These are phyloP conservation scores for Phytophthora sp. DNA, from an alignment of 352 stramenopile genomes.

Conservation along the genomic window DNA sequence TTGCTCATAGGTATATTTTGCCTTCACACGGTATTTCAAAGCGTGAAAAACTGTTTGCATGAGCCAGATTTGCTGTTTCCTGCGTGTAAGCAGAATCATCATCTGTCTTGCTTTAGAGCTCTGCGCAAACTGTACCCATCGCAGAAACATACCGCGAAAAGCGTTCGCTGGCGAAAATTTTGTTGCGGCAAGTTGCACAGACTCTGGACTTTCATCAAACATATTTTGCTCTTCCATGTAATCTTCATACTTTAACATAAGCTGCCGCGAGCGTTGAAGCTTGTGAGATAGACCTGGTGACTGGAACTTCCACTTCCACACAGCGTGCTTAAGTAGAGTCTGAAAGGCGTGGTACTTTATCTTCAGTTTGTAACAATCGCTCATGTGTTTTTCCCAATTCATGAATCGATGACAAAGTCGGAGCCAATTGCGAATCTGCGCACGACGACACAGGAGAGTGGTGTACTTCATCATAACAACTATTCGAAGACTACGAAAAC, in stretches of 20 bases:
- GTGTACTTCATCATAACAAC: conserved; percentile 59
- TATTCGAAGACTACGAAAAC: conserved; percentile 59
- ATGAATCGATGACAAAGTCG: conserved; percentile 58
- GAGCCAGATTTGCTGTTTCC: conserved; percentile 43
- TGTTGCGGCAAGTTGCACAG: conserved; percentile 40
- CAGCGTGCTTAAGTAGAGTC: conserved; percentile 44
- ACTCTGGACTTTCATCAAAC: conserved; percentile 38
- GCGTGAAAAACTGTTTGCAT: conserved; percentile 49
- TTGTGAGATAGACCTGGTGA: conserved; percentile 39
- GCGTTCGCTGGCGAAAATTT: conserved; percentile 54
- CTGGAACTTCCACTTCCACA: conserved; percentile 65
- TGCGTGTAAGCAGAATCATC: conserved; percentile 27
- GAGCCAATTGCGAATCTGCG: conserved; percentile 68
- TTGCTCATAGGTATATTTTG: conserved; percentile 46
- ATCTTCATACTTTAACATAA: conserved; percentile 51
- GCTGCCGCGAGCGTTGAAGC: conserved; percentile 37
- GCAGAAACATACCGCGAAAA: conserved; percentile 53
- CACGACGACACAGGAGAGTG: conserved; percentile 43
- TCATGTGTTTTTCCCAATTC: conserved; percentile 58
- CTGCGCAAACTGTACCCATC: conserved; percentile 67
- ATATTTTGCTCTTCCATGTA: conserved; percentile 35
- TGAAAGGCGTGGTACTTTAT: conserved; percentile 53
- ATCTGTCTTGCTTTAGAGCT: conserved; percentile 26
- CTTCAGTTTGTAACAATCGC: conserved; percentile 42
- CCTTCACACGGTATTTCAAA: conserved; percentile 48